Conservation (phyloP, 495 filamentous ascomycete species). For the Amorphotheca resinae region DNA sequence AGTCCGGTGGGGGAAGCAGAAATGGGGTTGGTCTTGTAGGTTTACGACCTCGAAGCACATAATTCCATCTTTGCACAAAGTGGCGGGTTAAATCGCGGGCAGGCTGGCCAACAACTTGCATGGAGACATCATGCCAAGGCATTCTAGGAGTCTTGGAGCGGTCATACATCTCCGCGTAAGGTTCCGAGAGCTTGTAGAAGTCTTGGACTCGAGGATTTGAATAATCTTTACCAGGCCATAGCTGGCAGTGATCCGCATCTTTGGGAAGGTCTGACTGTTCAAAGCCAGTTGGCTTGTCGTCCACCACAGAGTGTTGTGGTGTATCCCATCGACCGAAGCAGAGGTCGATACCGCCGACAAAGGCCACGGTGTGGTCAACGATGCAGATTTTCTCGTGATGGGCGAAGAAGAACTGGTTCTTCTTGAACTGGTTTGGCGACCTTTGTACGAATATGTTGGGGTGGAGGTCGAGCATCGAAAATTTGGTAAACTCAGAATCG, state of each 20-base stretch:
- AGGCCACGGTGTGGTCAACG: slow-evolving; percentile 91
- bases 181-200: slow-evolving; percentile 86
- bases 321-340: slow-evolving; percentile 98
- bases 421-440: slow-evolving; percentile 92
- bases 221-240: slow-evolving; percentile 98
- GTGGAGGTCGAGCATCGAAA: slow-evolving; percentile 89
- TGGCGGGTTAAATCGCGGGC: slow-evolving; percentile 89
- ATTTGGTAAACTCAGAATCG: slow-evolving; percentile 98
- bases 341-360: slow-evolving; percentile 91
- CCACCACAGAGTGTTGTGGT: slow-evolving; percentile 76
- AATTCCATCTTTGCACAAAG: slow-evolving; percentile 99
- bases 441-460: slow-evolving; percentile 93
- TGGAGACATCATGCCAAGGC: slow-evolving; percentile 98
- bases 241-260: slow-evolving; percentile 87
- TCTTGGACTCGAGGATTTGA: slow-evolving; percentile 92
- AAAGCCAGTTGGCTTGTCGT: slow-evolving; percentile 93
- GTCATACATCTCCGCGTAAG: slow-evolving; percentile 99
- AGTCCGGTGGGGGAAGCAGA: slow-evolving; percentile 86
- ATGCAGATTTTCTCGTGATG: slow-evolving; percentile 97
- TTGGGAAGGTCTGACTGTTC: slow-evolving; percentile 65
- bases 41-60: slow-evolving; percentile 84
- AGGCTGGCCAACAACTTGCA: slow-evolving; percentile 97
- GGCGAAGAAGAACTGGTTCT: slow-evolving; percentile 99
- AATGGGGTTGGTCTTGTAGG: slow-evolving; percentile 91
- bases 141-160: slow-evolving; percentile 76